Conservation (phyloP, 805 yeast genomes). For the Ogataea allantospora region DNA sequence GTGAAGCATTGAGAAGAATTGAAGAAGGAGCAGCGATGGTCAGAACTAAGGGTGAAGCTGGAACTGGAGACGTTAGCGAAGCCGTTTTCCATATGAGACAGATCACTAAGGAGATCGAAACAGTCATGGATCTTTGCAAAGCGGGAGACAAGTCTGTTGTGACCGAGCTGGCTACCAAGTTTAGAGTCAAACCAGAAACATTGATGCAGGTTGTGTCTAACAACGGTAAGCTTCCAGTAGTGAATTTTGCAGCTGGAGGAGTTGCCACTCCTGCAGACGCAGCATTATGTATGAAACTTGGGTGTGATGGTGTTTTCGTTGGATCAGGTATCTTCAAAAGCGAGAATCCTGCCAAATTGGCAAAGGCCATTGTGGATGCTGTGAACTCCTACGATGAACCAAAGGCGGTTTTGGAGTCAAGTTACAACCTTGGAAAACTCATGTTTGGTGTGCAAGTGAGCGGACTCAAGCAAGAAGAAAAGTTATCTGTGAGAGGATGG, state of each 20-base stretch:
- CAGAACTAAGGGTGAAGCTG: constrained; percentile 86
- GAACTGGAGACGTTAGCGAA: constrained; percentile 83
- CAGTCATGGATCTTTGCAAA: constrained; percentile 32
- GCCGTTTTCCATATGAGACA: constrained; percentile 73
- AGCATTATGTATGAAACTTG: constrained; percentile 76
- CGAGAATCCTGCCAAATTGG: constrained; percentile 67
- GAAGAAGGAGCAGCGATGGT: constrained; percentile 86
- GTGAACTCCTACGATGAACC: constrained; percentile 70
- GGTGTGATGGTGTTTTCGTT: constrained; percentile 77
- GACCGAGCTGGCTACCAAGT: constrained; percentile 47
- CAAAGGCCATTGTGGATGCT: constrained; percentile 76
- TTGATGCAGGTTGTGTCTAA: constrained; percentile 48
- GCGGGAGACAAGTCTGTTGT: constrained; percentile 35
- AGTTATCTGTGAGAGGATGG: constrained; percentile 54
- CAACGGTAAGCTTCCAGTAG: constrained; percentile 70
- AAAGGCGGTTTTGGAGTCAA: constrained; percentile 55
- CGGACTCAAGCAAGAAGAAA: constrained; percentile 45
- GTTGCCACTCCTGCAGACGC: constrained; percentile 89
- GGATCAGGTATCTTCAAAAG: constrained; percentile 81
- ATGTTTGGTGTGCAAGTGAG: constrained; percentile 71
- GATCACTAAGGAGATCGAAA: constrained; percentile 54
- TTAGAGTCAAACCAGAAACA: constrained; percentile 58
- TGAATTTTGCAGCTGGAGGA: constrained; percentile 87
- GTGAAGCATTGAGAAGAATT: constrained; percentile 78
- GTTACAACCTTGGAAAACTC: constrained; percentile 70